Evolutionary conservation across 2,329 filamentous ascomycete genomes (phyloP).

Genomic region (Capronia coronata): DNA sequence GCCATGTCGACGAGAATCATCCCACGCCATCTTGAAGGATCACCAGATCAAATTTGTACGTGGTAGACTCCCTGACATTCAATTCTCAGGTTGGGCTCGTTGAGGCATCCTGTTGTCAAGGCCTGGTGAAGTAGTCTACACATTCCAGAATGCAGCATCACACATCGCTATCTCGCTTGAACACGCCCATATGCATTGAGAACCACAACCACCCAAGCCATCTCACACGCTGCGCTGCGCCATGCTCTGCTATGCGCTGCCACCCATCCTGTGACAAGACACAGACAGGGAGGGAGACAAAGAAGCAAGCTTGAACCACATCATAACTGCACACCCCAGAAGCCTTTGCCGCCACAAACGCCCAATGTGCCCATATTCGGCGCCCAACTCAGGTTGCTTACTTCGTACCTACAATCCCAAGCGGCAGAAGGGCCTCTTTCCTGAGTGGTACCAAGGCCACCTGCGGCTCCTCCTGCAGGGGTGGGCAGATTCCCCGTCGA

Average conservation of each 20-base stretch:
- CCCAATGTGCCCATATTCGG: slow-evolving; percentile 40
- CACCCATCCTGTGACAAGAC: neutral
- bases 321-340: slow-evolving; percentile 38
- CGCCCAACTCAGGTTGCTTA: slow-evolving; percentile 45
- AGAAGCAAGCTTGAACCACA: neutral
- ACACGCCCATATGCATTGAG: neutral
- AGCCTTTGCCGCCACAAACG: slow-evolving; percentile 41
- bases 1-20: too few species aligned
- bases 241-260: neutral
- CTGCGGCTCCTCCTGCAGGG: slow-evolving; percentile 18
- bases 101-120: too few species aligned
- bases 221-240: neutral
- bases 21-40: too few species aligned
- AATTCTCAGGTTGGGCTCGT: too few species aligned
- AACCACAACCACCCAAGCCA: neutral
- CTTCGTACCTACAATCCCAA: slow-evolving; percentile 44
- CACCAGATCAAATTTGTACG: too few species aligned
- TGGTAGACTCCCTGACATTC: too few species aligned
- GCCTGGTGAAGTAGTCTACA: too few species aligned
- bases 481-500: slow-evolving; percentile 16
- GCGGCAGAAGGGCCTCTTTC: slow-evolving; percentile 42
- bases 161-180: neutral
- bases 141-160: too few species aligned
- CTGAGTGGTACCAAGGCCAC: slow-evolving; percentile 21
- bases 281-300: neutral